Evolutionary conservation across 1,139 yeast species (phyloP), one percentile per base, ranked within the genome.

Genomic region (Zygoascus meyerae): DNA sequence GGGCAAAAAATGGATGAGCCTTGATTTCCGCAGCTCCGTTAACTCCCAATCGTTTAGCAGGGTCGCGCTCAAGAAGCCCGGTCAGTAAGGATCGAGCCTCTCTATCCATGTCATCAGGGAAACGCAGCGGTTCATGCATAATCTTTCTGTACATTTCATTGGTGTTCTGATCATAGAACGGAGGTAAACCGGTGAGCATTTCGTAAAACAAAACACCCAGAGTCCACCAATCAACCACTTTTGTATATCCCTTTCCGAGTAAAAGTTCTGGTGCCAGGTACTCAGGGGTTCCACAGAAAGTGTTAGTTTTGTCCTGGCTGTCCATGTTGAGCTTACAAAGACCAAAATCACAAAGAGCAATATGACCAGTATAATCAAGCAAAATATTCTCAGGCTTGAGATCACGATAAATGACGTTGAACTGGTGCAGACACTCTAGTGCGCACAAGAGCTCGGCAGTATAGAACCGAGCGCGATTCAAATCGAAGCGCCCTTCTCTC

Each of bases 181-280:
- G 97, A 7, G 98, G 98, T 55, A 92, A 74, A 0, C 97, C 97
- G 1, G 97, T 89, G 54, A 94, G 74, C 98, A 94, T 94, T 63
- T 92, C 98, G 65, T 86, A 94, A 42, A 92, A 71, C 45, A 92
- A 72, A 11, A 94, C 92, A 38, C 98, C 98, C 57, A 92, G 73
- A 1, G 98, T 92, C 98, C 98, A 92, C 94, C 97, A 92, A 68
- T 92, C 98, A 16, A 92, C 97, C 16, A 85, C 84, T 64, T 95
- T 81, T 4, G 97, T 87, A 66, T 92, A 92, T 1, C 98, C 98
- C 62, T 87, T 90, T 45, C 95, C 95, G 53, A 89, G 71, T 42
- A 92, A 70, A 55, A 92, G 72, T 66, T 94, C 99, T 0, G 99
- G 98, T 1, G 97, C 97, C 57, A 92, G 74, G 65, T 92, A 92